Conservation (phyloP, 2,329 filamentous ascomycete species). For the Hypomyces perniciosus region DNA sequence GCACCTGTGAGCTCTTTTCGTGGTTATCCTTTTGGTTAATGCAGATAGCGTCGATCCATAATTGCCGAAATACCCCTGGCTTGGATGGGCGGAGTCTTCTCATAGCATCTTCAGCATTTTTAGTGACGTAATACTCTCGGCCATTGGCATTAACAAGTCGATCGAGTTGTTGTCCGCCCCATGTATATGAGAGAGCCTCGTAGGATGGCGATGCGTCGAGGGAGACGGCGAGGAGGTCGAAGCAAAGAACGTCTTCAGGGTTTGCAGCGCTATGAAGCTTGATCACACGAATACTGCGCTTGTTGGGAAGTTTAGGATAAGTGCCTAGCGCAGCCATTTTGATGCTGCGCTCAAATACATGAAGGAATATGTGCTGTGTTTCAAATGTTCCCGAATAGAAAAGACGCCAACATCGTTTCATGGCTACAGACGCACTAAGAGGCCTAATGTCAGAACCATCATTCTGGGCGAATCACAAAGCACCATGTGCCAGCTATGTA, state of each 20-base stretch:
- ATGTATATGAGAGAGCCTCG: conserved; percentile 6
- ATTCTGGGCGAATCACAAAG: too few relatives aligned
- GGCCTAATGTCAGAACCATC: too few relatives aligned
- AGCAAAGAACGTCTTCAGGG: background rate
- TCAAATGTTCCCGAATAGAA: too few relatives aligned
- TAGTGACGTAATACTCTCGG: background rate
- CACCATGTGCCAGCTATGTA: too few relatives aligned
- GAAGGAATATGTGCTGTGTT: too few relatives aligned
- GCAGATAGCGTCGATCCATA: too few relatives aligned
- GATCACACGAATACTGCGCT: conserved; percentile 3
- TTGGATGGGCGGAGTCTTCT: background rate
- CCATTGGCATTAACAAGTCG: conserved; percentile 1
- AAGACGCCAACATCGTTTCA: too few relatives aligned
- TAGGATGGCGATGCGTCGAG: background rate
- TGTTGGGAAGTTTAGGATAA: conserved; percentile 1
- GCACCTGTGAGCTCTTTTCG: too few relatives aligned
- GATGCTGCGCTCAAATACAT: too few relatives aligned
- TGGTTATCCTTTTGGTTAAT: too few relatives aligned
- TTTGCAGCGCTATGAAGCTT: background rate
- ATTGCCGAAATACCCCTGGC: too few relatives aligned
- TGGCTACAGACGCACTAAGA: too few relatives aligned
- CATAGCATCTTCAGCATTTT: conserved; percentile 1
- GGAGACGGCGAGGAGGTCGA: background rate
- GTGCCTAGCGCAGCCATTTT: background rate
- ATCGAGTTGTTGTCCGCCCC: conserved; percentile 1